phyloP scores from a whole-genome alignment of 768 basidiomycete genomes.

The Rhodotorula sphaerocarpa region DNA sequence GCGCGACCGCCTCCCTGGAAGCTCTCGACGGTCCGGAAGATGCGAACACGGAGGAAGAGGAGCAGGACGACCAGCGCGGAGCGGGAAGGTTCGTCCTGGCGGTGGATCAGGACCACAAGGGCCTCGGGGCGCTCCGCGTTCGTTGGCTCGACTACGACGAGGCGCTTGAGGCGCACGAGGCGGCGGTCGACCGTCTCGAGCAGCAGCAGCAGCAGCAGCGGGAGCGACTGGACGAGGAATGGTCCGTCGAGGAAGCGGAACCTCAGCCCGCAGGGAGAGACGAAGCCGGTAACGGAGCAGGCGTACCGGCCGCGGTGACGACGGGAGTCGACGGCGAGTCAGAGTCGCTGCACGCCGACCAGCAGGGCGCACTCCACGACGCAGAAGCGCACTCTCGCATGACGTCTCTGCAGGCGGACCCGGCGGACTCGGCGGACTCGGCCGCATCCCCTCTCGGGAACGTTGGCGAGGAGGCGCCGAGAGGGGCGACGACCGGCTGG shows the following conservation, averaged over 20 bases:
- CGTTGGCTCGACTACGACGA: background rate
- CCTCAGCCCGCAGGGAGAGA: too few relatives aligned
- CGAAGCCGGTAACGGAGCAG: background rate
- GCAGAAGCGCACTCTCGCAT: too few relatives aligned
- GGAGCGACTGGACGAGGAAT: background rate
- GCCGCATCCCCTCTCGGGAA: too few relatives aligned
- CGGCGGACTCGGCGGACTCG: background rate
- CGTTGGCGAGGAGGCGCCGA: background rate
- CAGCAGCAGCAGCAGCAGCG: background rate
- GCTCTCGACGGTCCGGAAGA: background rate
- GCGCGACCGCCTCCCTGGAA: background rate
- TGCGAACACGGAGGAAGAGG: background rate
- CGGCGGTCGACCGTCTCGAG: background rate
- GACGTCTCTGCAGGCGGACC: too few relatives aligned
- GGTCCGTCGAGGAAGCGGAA: too few relatives aligned
- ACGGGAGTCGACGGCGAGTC: too few relatives aligned
- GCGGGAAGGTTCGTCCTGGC: background rate
- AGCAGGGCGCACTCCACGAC: too few relatives aligned
- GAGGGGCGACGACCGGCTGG: background rate
- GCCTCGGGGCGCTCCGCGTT: background rate
- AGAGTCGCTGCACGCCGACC: too few relatives aligned
- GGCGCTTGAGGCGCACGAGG: background rate
- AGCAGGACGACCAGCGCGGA: background rate
- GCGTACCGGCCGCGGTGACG: background rate
- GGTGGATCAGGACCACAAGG: background rate